phyloP scores from a whole-genome alignment of 345 rosid species.

The Lepidium sativum region DNA sequence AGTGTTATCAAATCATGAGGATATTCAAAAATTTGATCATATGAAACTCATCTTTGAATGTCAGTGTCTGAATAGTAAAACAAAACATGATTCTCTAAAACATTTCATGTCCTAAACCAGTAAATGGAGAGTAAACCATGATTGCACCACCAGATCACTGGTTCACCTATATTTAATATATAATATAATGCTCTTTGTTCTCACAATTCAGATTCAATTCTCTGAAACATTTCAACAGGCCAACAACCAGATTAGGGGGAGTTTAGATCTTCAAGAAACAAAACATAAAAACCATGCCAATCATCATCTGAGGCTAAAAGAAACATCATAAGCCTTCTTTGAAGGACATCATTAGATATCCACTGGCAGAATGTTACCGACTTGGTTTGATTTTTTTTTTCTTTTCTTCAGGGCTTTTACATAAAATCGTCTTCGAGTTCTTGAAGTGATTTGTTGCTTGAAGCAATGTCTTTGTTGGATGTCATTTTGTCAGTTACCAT shows the following conservation, averaged over 20 bases:
- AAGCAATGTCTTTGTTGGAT: conserved; percentile 85
- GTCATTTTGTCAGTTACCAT: conserved; percentile 97
- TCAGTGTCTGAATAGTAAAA: too few species aligned
- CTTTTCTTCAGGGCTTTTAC: conserved; percentile 35
- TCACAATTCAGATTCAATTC: conserved; percentile 8
- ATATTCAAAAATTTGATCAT: not conserved
- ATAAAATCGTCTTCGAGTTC: conserved; percentile 97
- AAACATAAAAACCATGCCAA: conserved; percentile 13
- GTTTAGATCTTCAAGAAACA: conserved; percentile 6
- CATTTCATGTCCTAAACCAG: not conserved
- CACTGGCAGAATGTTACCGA: conserved; percentile 9
- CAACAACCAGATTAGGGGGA: conserved; percentile 19
- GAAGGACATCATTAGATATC: conserved; percentile 12
- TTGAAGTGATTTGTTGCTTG: conserved; percentile 74
- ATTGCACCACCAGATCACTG: not conserved
- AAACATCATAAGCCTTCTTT: conserved; percentile 16
- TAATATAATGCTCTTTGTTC: not conserved
- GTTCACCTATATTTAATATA: not conserved
- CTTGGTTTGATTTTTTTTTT: conserved; percentile 1
- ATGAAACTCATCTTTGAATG: not conserved
- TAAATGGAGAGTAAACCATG: not conserved
- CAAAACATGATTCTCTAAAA: too few species aligned
- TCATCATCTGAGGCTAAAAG: conserved; percentile 11
- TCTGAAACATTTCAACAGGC: conserved; percentile 16
- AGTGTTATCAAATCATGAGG: conserved; percentile 5